Percentiles rank a stretch among this genome's conserved stretches.
These are phyloP conservation scores for Dryas alaskensis DNA, from an alignment of 306 rosid genomes.

Conservation along the genomic window DNA sequence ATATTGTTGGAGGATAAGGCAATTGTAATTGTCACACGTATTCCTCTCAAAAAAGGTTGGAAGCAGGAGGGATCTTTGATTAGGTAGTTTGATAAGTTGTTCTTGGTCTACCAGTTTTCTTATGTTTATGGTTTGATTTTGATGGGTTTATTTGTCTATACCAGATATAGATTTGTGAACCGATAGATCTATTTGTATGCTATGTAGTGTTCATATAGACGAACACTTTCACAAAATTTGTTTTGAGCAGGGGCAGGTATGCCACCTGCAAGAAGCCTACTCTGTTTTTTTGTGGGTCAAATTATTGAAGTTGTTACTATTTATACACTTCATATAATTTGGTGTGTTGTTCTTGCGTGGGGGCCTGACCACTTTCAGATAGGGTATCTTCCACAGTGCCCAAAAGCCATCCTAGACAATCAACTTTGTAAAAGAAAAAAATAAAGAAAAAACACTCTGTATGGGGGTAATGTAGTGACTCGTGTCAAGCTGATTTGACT, in stretches of 20 bases:
- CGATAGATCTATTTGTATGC: too few species aligned
- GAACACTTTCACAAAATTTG: background rate
- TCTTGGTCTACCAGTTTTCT: too few species aligned
- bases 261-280: background rate
- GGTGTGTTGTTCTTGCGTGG: background rate
- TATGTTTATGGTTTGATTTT: too few species aligned
- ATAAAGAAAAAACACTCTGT: background rate
- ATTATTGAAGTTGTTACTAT: background rate
- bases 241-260: background rate
- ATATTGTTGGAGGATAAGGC: constrained; percentile 1
- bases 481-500: background rate
- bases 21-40: background rate
- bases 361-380: background rate
- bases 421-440: background rate
- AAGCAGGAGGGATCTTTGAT: background rate
- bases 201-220: too few species aligned
- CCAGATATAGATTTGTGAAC: too few species aligned
- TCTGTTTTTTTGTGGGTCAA: background rate
- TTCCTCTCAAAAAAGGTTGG: background rate
- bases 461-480: background rate
- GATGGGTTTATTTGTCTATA: too few species aligned
- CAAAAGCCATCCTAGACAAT: background rate
- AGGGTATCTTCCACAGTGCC: background rate
- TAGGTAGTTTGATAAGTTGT: background rate
- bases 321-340: background rate